These are phyloP conservation scores for Saururus chinensis DNA, from an alignment of 164 flowering plant genomes.

Conservation along the genomic window DNA sequence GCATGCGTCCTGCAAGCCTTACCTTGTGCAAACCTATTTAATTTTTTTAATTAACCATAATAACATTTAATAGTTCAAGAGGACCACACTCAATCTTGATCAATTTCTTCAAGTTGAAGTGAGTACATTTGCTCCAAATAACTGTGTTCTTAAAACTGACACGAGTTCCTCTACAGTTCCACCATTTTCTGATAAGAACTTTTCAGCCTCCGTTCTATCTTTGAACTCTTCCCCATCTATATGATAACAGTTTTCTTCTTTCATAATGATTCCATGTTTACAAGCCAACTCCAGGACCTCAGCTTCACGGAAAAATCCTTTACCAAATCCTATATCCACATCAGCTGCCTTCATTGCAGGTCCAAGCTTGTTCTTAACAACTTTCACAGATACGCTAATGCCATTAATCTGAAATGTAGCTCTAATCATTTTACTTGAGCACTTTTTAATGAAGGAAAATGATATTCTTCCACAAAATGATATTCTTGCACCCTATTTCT, in stretches of 20 bases:
- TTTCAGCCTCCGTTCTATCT: conserved; percentile 36
- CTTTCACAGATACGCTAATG: conserved; percentile 51
- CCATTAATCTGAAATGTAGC: conserved; percentile 39
- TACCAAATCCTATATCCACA: conserved; percentile 51
- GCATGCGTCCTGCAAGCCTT: too few species aligned
- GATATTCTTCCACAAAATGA: too few species aligned
- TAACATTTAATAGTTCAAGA: too few species aligned
- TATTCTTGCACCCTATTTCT: too few species aligned
- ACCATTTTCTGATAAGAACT: conserved; percentile 40
- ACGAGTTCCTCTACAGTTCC: conserved; percentile 31
- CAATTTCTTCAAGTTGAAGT: not conserved
- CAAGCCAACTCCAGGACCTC: conserved; percentile 73
- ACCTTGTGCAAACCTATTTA: too few species aligned
- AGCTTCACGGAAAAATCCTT: conserved; percentile 46
- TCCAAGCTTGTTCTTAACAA: conserved; percentile 72
- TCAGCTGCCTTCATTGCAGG: conserved; percentile 60
- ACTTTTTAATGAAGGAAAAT: too few species aligned
- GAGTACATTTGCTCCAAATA: conserved; percentile 18
- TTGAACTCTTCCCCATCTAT: conserved; percentile 45
- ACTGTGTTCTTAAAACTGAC: conserved; percentile 26
- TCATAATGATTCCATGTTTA: conserved; percentile 47
- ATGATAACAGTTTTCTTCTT: conserved; percentile 33
- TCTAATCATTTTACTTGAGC: too few species aligned
- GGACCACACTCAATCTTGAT: not conserved
- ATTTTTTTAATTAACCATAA: too few species aligned